These are phyloP conservation scores for Sherardia arvensis DNA, from an alignment of 257 asterid species.

Conservation along the genomic window DNA sequence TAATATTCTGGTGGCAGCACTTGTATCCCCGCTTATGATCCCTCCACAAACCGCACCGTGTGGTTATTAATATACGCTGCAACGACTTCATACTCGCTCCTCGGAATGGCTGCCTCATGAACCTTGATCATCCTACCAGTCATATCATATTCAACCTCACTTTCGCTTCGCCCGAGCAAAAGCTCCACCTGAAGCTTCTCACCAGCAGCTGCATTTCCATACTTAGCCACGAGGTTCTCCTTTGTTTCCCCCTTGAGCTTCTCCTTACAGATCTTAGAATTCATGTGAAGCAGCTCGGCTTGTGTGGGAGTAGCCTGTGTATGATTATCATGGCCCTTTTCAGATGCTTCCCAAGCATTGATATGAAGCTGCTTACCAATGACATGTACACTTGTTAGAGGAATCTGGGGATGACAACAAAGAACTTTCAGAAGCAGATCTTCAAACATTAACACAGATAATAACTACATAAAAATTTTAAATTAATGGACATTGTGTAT, in stretches of 20 bases:
- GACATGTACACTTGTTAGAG: conserved; percentile 82
- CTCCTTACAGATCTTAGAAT: conserved; percentile 65
- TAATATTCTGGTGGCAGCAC: conserved; percentile 76
- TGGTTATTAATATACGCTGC: conserved; percentile 54
- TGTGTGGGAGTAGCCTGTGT: conserved; percentile 99
- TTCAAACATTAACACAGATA: not conserved
- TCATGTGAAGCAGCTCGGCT: conserved; percentile 80
- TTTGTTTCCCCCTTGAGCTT: conserved; percentile 65
- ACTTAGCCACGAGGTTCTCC: conserved; percentile 78
- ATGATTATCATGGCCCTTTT: conserved; percentile 90
- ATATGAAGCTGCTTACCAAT: conserved; percentile 85
- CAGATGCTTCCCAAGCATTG: conserved; percentile 98
- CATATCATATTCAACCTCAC: conserved; percentile 80
- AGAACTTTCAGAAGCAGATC: not conserved
- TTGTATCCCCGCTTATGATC: conserved; percentile 93
- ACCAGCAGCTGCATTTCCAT: conserved; percentile 88
- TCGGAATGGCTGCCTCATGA: conserved; percentile 78
- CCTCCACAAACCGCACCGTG: conserved; percentile 79
- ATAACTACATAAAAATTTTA: no score
- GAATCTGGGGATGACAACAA: conserved; percentile 46
- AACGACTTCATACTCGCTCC: conserved; percentile 89
- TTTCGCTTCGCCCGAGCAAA: conserved; percentile 81
- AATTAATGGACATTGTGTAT: no score
- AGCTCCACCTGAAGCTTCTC: conserved; percentile 78
- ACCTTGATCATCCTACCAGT: conserved; percentile 93